Conservation (phyloP, 2,329 filamentous ascomycete species). For the Seiridium unicorne region DNA sequence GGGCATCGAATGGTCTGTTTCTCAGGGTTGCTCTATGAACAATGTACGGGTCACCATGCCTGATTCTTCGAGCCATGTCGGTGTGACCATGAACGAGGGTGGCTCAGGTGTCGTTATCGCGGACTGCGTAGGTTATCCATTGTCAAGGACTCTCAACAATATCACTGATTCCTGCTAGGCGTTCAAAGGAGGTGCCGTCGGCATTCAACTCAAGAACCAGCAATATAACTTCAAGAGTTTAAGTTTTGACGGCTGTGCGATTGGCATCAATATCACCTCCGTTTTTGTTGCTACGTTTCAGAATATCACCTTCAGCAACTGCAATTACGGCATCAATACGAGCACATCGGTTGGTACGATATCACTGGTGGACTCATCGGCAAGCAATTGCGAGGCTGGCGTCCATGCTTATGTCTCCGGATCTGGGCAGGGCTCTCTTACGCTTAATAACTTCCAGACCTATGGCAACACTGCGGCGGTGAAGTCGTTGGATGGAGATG, state of each 20-base stretch:
- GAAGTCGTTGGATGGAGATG: conserved; percentile 16
- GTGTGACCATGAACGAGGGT: conserved; percentile 32
- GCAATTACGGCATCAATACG: conserved; percentile 28
- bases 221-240: conserved; percentile 33
- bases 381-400: conserved; percentile 21
- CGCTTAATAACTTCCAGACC: conserved; percentile 23
- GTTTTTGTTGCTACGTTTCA: conserved; percentile 27
- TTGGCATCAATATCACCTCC: conserved; percentile 25
- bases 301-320: conserved; percentile 24
- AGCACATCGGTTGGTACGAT: conserved; percentile 22
- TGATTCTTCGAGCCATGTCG: conserved; percentile 29
- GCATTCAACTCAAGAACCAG: conserved; percentile 28
- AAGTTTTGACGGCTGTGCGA: conserved; percentile 26
- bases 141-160: neutral
- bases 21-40: conserved; percentile 26
- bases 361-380: conserved; percentile 28
- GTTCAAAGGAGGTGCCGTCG: conserved; percentile 30
- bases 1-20: conserved; percentile 29
- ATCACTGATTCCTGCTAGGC: conserved; percentile 9
- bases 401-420: conserved; percentile 23
- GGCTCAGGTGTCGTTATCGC: conserved; percentile 30
- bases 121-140: conserved; percentile 16
- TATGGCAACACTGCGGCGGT: conserved; percentile 20
- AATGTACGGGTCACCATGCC: conserved; percentile 33
- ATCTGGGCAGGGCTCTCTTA: conserved; percentile 23